phyloP scores from a whole-genome alignment of 2,329 filamentous ascomycete genomes.

The Volutella citrinella region DNA sequence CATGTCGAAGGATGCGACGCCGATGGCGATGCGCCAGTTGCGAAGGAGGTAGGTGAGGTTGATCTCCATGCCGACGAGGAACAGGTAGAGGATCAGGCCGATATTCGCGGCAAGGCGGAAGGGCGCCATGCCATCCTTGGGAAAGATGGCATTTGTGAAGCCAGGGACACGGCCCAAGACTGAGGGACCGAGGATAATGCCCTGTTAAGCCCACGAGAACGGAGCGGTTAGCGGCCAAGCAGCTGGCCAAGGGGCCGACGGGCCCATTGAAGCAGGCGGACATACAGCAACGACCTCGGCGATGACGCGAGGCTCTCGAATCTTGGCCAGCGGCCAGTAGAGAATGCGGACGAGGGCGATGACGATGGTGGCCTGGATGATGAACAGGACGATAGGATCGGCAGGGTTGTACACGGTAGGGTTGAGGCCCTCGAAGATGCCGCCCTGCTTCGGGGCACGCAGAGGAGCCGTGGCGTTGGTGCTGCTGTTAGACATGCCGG shows the following conservation, averaged over 20 bases:
- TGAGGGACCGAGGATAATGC: constrained; percentile 78
- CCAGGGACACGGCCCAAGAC: constrained; percentile 81
- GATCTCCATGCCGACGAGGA: constrained; percentile 86
- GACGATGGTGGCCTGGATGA: constrained; percentile 15
- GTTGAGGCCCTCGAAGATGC: constrained; percentile 14
- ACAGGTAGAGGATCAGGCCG: constrained; percentile 79
- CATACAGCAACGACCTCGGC: constrained; percentile 69
- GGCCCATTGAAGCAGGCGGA: no score
- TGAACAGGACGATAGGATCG: constrained; percentile 13
- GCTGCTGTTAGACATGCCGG: no score
- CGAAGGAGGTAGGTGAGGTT: constrained; percentile 64
- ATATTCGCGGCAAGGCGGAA: constrained; percentile 77
- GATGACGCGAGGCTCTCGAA: constrained; percentile 77
- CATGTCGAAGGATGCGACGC: constrained; percentile 76
- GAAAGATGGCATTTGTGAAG: constrained; percentile 75
- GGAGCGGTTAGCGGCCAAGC: no score
- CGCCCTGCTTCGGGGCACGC: constrained; percentile 11
- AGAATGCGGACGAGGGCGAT: constrained; percentile 36
- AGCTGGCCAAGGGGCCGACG: background rate
- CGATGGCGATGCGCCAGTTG: constrained; percentile 79
- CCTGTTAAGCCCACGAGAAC: constrained; percentile 28
- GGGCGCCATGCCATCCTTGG: constrained; percentile 67
- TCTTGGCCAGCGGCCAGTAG: constrained; percentile 70
- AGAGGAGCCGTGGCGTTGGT: no score
- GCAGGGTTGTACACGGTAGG: constrained; percentile 12